Conservation (phyloP, 176 grass and related monocot genomes). For the Avena sativa region DNA sequence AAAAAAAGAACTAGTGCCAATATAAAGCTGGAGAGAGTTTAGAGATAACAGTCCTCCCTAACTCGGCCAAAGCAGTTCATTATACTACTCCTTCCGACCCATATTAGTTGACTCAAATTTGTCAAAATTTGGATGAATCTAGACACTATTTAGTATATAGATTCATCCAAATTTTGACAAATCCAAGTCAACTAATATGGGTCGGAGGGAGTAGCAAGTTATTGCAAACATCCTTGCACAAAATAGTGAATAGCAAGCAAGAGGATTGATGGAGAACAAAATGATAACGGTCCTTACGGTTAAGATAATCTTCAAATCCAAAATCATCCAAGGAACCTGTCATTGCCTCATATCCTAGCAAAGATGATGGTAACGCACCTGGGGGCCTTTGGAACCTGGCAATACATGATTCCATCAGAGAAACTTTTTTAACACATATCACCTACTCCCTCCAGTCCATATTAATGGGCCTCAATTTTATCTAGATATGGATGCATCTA, state of each 20-base stretch:
- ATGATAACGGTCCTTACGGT: constrained; percentile 55
- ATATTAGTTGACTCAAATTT: no score
- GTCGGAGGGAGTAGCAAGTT: neutral
- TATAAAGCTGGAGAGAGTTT: constrained; percentile 8
- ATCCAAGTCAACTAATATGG: no score
- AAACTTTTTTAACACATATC: neutral
- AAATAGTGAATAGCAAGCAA: constrained; percentile 21
- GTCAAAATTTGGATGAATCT: no score
- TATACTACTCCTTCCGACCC: no score
- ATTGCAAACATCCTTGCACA: neutral
- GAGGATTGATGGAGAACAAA: neutral
- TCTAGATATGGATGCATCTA: no score
- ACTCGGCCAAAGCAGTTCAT: neutral
- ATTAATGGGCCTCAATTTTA: no score
- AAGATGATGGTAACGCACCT: constrained; percentile 79
- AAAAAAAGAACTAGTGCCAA: neutral
- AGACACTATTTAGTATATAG: no score
- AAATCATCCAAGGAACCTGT: constrained; percentile 97
- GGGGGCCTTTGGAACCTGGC: constrained; percentile 91
- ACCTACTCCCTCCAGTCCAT: no score
- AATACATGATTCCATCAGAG: constrained; percentile 8
- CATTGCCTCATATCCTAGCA: constrained; percentile 88
- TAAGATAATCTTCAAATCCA: constrained; percentile 97
- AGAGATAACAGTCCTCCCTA: neutral
- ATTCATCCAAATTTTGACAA: no score